Evolutionary conservation across 2,329 filamentous ascomycete genomes (phyloP).

Genomic region (Endoconidiophora polonica): DNA sequence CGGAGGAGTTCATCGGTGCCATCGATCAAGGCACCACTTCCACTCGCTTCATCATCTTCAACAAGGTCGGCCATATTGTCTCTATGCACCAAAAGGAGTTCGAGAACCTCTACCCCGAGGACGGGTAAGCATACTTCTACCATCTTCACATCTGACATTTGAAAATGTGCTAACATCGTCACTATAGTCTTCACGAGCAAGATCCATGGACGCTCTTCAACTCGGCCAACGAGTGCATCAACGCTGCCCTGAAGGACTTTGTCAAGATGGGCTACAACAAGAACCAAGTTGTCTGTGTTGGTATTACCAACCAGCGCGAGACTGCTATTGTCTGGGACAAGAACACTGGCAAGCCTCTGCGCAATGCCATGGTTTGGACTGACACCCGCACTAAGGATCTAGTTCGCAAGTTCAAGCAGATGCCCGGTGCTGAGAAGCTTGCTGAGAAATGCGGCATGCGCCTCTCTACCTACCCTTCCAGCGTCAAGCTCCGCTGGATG

Average conservation of each 20-base stretch:
- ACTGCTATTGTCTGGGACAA: constrained; percentile 76
- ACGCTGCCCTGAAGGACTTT: constrained; percentile 57
- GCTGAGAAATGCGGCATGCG: constrained; percentile 61
- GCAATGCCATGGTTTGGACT: constrained; percentile 81
- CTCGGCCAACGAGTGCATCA: constrained; percentile 65
- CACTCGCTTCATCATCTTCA: constrained; percentile 79
- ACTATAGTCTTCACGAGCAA: constrained; percentile 47
- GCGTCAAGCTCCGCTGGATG: constrained; percentile 73
- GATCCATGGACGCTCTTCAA: constrained; percentile 60
- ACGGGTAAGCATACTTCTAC: constrained; percentile 45
- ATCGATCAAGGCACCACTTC: constrained; percentile 88
- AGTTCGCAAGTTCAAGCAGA: constrained; percentile 58
- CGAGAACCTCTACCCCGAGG: constrained; percentile 65
- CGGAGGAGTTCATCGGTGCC: constrained; percentile 50
- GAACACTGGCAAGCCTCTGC: constrained; percentile 60
- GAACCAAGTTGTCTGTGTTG: constrained; percentile 57
- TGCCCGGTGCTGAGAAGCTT: constrained; percentile 50
- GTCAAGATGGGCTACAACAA: constrained; percentile 48
- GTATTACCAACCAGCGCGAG: constrained; percentile 83
- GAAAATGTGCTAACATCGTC: background rate
- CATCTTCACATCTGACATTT: background rate
- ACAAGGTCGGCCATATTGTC: constrained; percentile 58
- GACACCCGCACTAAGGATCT: constrained; percentile 61
- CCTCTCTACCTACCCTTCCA: constrained; percentile 75
- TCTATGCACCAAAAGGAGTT: constrained; percentile 80